These are phyloP conservation scores for Pseudonectria buxi DNA, from an alignment of 2,329 filamentous ascomycete species.

Conservation along the genomic window DNA sequence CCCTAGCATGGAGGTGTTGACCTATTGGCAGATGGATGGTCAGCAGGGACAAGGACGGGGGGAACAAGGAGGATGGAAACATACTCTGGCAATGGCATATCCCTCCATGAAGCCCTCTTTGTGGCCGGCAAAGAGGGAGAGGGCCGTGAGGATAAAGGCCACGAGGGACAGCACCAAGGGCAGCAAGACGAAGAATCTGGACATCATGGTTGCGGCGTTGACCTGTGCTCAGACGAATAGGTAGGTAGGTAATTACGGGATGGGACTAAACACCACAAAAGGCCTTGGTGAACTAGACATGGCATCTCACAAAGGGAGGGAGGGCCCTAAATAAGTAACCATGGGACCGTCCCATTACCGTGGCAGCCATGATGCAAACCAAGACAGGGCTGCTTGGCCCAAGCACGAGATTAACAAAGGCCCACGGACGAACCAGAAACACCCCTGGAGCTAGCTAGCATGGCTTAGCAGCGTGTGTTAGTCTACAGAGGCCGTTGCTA, in stretches of 20 bases:
- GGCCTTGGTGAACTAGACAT: background rate
- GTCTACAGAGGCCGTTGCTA: too few species aligned
- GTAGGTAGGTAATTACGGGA: too few species aligned
- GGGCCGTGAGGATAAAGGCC: constrained; percentile 32
- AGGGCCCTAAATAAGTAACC: constrained; percentile 1
- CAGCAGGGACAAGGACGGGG: background rate
- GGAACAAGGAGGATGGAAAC: constrained; percentile 1
- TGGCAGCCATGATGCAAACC: background rate
- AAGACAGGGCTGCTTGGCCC: too few species aligned
- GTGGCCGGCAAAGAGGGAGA: constrained; percentile 35
- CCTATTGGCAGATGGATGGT: constrained; percentile 14
- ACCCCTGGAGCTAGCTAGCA: too few species aligned
- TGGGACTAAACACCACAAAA: background rate
- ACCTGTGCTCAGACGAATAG: too few species aligned
- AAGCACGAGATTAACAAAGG: too few species aligned
- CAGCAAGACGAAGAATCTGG: constrained; percentile 26
- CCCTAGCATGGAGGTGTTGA: constrained; percentile 34
- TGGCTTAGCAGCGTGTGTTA: too few species aligned
- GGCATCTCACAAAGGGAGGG: background rate
- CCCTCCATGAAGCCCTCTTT: constrained; percentile 37
- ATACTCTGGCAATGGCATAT: constrained; percentile 34
- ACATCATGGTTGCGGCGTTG: constrained; percentile 14
- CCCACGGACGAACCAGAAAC: too few species aligned
- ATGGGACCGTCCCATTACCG: background rate
- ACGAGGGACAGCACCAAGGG: constrained; percentile 32